Base-by-base conservation (phyloP, 2,329 filamentous ascomycete species). In the Calonectria pseudoturangicola region DNA sequence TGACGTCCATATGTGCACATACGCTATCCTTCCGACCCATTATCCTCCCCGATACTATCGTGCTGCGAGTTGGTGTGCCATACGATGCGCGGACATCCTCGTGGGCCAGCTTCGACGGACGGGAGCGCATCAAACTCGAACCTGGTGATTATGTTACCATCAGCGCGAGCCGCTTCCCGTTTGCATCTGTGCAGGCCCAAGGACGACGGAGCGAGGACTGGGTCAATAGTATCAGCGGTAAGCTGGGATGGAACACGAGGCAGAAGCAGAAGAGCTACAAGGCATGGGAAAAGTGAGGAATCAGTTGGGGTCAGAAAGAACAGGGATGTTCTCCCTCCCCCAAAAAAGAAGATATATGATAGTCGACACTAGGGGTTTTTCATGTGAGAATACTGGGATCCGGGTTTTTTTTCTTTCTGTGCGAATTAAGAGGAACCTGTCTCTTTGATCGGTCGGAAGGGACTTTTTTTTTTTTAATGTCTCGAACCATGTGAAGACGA, bases 81-180 rank as follows among this genome's bases (percentile, higher is more conserved):
- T 98, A 98, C 83, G 93, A 97, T 83, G 95, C 96, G 10, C 89
- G 97, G 63, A 95, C 95, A 5, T 93, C 92, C 77, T 96, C 94
- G 48, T 99, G 97, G 96, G 97, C 96, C n/a, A 98, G 95, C 83
- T 99, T 99, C 82, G 97, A 99, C 84, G 97, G 97, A 2, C 91
- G 95, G 73, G 95, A 98, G 87, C 92, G 95, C 85, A 86, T 94
- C n/a, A 94, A 97, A 85, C 87, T 97, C 45, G 83, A 86, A 62
- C 93, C 94, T 0, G 94, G 94, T 18, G 94, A 97, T 84, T 97
- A 97, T 82, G 94, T 96, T 6, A 96, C 94, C 2, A 93, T 97
- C 73, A 95, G 93, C 76, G 94, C 94, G 2, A 94, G 92, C 76
- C 86, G 94, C 48, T 96, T 93, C 80, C 94, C 94, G 0, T 97